Conservation (phyloP, 345 rosid genomes). For the Salix brachista region DNA sequence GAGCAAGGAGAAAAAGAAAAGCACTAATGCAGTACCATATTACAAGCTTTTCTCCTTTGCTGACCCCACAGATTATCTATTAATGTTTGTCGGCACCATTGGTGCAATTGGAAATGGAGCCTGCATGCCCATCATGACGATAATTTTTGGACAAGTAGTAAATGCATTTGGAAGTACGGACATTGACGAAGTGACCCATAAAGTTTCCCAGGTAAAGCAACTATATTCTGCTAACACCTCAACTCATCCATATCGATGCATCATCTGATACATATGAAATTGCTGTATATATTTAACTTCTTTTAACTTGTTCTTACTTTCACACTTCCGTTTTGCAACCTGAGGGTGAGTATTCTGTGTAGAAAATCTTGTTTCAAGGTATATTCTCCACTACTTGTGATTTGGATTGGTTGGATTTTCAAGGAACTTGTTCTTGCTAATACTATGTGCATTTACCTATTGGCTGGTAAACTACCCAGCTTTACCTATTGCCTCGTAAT, state of each 20-base stretch:
- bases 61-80: conserved; percentile 41
- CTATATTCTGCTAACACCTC: not conserved
- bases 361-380: too few relatives aligned
- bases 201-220: conserved; percentile 13
- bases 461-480: not conserved
- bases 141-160: conserved; percentile 41
- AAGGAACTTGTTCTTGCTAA: too few relatives aligned
- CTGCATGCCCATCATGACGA: conserved; percentile 60
- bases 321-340: too few relatives aligned
- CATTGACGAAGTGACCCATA: not conserved
- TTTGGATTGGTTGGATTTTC: too few relatives aligned
- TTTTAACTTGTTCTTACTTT: too few relatives aligned
- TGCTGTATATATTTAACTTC: too few relatives aligned
- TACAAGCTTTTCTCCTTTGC: conserved; percentile 67
- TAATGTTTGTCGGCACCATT: conserved; percentile 59
- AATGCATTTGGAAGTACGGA: conserved; percentile 15
- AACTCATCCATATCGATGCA: too few relatives aligned
- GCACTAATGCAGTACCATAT: conserved; percentile 18
- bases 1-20: conserved; percentile 18
- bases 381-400: too few relatives aligned
- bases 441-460: too few relatives aligned
- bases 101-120: conserved; percentile 56
- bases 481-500: not conserved
- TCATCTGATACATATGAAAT: too few relatives aligned
- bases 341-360: too few relatives aligned